Conservation (phyloP, 2,329 filamentous ascomycete species). For the Cladosporium sp. region DNA sequence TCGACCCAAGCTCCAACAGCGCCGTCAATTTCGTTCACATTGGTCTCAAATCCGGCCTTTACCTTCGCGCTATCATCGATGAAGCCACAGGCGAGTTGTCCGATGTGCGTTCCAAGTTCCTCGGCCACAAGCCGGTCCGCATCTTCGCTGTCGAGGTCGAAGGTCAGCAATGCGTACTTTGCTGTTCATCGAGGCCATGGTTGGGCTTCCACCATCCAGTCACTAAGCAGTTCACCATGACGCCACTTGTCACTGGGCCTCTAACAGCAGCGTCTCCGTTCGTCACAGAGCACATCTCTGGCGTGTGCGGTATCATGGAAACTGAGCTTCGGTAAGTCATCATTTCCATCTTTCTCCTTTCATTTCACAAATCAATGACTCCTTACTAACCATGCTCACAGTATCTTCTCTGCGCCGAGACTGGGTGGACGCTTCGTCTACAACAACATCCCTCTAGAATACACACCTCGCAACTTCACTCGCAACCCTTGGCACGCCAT, state of each 20-base stretch:
- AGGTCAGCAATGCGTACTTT: constrained; percentile 69
- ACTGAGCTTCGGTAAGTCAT: constrained; percentile 12
- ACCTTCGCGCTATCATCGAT: constrained; percentile 89
- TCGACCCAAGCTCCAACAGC: constrained; percentile 84
- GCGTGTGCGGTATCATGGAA: constrained; percentile 31
- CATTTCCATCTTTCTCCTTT: too few relatives aligned
- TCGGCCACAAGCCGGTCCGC: constrained; percentile 85
- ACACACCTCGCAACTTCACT: constrained; percentile 84
- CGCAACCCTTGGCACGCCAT: constrained; percentile 83
- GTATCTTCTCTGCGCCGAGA: constrained; percentile 89
- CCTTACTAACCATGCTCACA: constrained; percentile 27
- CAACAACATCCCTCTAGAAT: constrained; percentile 78
- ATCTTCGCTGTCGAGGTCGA: constrained; percentile 89
- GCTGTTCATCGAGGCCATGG: constrained; percentile 92
- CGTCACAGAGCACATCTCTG: constrained; percentile 70
- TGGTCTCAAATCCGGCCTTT: constrained; percentile 90
- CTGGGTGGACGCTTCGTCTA: constrained; percentile 81
- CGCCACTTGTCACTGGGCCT: constrained; percentile 68
- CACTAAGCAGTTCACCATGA: constrained; percentile 84
- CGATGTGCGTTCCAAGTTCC: constrained; percentile 89
- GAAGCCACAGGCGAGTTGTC: constrained; percentile 94
- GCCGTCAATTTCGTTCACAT: constrained; percentile 93
- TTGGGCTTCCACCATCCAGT: constrained; percentile 87
- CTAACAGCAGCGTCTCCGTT: constrained; percentile 97
- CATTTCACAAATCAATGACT: not conserved